A percentile compares a stretch with the other conserved stretches of the same genome.
Evolutionary conservation across 2,329 filamentous ascomycete genomes (phyloP).

Genomic region (Xylariaceae sp.): DNA sequence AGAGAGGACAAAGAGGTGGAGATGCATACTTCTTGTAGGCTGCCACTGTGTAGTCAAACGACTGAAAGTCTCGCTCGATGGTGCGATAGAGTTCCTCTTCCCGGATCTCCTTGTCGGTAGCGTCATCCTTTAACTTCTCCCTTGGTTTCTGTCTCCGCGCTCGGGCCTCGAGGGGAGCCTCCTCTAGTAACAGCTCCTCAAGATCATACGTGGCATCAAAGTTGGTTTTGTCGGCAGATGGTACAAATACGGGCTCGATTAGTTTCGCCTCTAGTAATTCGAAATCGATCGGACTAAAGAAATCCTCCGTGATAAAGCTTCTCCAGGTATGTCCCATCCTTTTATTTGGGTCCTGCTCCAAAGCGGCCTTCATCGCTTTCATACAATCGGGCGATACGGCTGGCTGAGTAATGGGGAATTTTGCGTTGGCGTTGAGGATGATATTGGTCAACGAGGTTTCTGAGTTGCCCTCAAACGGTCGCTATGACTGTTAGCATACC

Average conservation of each 20-base stretch:
- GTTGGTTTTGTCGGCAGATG: slow-evolving; percentile 97
- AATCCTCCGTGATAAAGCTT: slow-evolving; percentile 85
- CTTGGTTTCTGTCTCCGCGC: slow-evolving; percentile 92
- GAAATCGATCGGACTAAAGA: slow-evolving; percentile 89
- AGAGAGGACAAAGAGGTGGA: neutral
- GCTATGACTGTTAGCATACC: slow-evolving; percentile 57
- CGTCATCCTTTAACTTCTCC: slow-evolving; percentile 90
- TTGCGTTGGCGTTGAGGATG: slow-evolving; percentile 81
- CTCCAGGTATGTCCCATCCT: slow-evolving; percentile 88
- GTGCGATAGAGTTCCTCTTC: slow-evolving; percentile 93
- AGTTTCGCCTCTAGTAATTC: slow-evolving; percentile 82
- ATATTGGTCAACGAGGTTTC: slow-evolving; percentile 81
- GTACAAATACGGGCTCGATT: slow-evolving; percentile 88
- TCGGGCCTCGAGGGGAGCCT: slow-evolving; percentile 91
- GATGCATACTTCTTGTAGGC: slow-evolving; percentile 71
- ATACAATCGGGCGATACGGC: slow-evolving; percentile 88
- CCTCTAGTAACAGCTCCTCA: slow-evolving; percentile 90
- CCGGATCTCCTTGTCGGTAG: slow-evolving; percentile 91
- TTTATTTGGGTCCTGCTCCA: slow-evolving; percentile 80
- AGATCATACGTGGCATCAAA: slow-evolving; percentile 98
- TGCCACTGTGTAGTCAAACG: slow-evolving; percentile 91
- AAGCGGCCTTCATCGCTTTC: slow-evolving; percentile 82
- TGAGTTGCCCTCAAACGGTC: slow-evolving; percentile 90
- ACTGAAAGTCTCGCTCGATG: slow-evolving; percentile 92
- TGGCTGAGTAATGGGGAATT: slow-evolving; percentile 90